These are phyloP conservation scores for Penicillium griseofulvum DNA, from an alignment of 2,329 filamentous ascomycete genomes.

Conservation along the genomic window DNA sequence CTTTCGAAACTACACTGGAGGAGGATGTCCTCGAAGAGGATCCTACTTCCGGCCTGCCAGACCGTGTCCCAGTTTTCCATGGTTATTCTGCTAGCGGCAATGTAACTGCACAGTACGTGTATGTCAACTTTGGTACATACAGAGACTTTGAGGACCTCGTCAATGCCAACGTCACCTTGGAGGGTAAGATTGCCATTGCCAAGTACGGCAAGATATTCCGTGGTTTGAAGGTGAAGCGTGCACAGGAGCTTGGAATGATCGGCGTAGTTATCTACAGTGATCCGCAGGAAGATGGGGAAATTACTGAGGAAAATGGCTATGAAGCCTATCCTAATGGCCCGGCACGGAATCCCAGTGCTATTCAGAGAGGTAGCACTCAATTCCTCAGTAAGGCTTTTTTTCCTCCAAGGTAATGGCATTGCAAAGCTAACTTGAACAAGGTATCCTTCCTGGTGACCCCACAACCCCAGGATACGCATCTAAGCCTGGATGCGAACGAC, in stretches of 20 bases:
- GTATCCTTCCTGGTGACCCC: conserved; percentile 66
- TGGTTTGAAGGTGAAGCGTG: conserved; percentile 87
- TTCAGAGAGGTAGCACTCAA: conserved; percentile 84
- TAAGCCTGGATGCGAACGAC: conserved; percentile 78
- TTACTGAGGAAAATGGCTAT: conserved; percentile 78
- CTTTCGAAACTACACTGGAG: conserved; percentile 75
- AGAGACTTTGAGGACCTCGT: conserved; percentile 79
- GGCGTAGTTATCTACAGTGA: conserved; percentile 84
- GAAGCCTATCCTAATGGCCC: conserved; percentile 80
- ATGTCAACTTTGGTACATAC: conserved; percentile 87
- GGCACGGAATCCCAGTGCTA: conserved; percentile 80
- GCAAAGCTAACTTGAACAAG: conserved; percentile 33
- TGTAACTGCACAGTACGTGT: conserved; percentile 82
- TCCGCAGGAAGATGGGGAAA: conserved; percentile 80
- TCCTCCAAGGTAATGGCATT: neutral
- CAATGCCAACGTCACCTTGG: conserved; percentile 68
- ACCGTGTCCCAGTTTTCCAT: conserved; percentile 85
- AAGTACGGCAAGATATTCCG: conserved; percentile 86
- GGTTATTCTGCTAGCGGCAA: conserved; percentile 92
- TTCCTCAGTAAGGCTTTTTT: conserved; percentile 64
- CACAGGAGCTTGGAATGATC: conserved; percentile 84
- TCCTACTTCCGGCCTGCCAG: conserved; percentile 66
- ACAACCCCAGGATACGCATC: conserved; percentile 94
- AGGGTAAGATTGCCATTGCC: conserved; percentile 82
- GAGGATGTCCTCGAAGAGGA: conserved; percentile 86